A percentile compares a stretch with the other conserved stretches of the same genome.
phyloP scores from a whole-genome alignment of 768 basidiomycete genomes.

The Russula griseocarnosa region DNA sequence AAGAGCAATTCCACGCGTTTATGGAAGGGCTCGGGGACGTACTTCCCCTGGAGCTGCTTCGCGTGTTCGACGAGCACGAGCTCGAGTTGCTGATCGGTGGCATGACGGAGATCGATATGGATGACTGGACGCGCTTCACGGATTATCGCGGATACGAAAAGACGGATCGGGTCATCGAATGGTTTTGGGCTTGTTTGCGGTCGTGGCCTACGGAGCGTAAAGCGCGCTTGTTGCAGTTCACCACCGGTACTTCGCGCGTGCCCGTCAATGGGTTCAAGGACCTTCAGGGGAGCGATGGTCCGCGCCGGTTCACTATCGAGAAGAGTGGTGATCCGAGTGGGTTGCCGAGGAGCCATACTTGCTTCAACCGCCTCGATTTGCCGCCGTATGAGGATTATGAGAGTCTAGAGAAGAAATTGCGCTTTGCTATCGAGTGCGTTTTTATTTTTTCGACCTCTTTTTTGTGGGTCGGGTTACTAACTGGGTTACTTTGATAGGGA shows the following conservation, averaged over 20 bases:
- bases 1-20: constrained; percentile 81
- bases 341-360: constrained; percentile 87
- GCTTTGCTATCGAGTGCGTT: constrained; percentile 77
- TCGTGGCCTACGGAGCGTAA: constrained; percentile 90
- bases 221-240: constrained; percentile 82
- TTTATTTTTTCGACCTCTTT: background rate
- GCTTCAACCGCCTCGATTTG: constrained; percentile 86
- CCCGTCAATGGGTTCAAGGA: constrained; percentile 96
- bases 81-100: constrained; percentile 87
- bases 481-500: constrained; percentile 43
- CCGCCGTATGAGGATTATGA: constrained; percentile 89
- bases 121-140: constrained; percentile 92
- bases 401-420: constrained; percentile 79
- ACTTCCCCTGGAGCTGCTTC: constrained; percentile 76
- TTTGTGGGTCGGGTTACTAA: constrained; percentile 8
- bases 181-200: constrained; percentile 94
- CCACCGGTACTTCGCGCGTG: constrained; percentile 78
- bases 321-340: constrained; percentile 88
- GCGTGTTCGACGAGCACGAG: constrained; percentile 89
- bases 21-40: constrained; percentile 83
- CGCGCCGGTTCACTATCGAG: constrained; percentile 90
- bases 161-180: constrained; percentile 84
- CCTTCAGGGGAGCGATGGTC: constrained; percentile 89
- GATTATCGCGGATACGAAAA: constrained; percentile 88
- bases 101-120: constrained; percentile 55